These are phyloP conservation scores for Hygrophoropsis aurantiaca DNA, from an alignment of 768 basidiomycete species.

Conservation along the genomic window DNA sequence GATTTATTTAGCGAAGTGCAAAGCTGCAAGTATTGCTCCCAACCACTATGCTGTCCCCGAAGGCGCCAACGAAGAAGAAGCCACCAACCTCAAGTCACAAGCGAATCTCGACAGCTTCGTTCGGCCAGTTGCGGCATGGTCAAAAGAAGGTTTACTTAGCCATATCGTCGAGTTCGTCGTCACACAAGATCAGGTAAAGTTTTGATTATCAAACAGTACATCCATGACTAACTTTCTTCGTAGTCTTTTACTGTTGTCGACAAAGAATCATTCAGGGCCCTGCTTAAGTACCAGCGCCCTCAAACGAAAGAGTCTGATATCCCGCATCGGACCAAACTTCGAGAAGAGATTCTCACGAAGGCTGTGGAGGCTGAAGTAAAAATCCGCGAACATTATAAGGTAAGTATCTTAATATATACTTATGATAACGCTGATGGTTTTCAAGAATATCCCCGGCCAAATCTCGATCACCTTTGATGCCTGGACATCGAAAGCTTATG, in stretches of 20 bases:
- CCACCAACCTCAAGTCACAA: not conserved
- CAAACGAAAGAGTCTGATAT: conserved; percentile 10
- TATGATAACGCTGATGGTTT: no score
- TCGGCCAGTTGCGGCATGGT: not conserved
- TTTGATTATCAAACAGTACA: not conserved
- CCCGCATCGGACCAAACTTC: conserved; percentile 4
- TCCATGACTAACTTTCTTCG: not conserved
- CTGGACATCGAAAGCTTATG: conserved; percentile 13
- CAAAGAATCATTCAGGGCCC: conserved; percentile 1
- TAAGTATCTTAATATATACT: not conserved
- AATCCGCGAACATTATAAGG: not conserved
- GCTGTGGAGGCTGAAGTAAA: not conserved
- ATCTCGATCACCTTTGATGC: conserved; percentile 13
- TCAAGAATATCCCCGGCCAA: not conserved
- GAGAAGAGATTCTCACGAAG: conserved; percentile 2
- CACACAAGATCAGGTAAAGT: not conserved
- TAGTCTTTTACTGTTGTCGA: conserved; percentile 3
- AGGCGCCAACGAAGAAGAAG: not conserved
- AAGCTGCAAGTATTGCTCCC: not conserved
- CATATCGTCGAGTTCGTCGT: conserved; percentile 2
- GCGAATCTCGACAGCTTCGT: conserved; percentile 1
- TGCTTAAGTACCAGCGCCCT: conserved; percentile 7
- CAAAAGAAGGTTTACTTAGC: not conserved
- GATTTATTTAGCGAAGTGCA: conserved; percentile 3
- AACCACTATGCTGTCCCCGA: not conserved